phyloP scores from a whole-genome alignment of 768 basidiomycete species.

The Cubamyces sp. region DNA sequence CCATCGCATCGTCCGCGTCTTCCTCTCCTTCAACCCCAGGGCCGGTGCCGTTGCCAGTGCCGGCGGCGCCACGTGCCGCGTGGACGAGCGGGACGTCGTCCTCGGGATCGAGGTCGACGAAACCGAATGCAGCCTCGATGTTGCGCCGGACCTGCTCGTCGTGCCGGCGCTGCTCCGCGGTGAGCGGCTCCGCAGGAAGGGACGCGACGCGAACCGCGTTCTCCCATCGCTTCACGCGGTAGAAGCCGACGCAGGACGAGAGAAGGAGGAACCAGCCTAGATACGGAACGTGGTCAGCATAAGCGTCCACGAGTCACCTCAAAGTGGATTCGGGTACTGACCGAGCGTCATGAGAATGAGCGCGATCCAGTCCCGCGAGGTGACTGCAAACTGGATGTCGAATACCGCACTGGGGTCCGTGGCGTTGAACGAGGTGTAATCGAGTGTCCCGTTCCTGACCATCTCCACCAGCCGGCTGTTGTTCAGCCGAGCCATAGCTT shows the following conservation, averaged over 20 bases:
- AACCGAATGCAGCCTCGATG: constrained; percentile 55
- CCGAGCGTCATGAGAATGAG: constrained; percentile 92
- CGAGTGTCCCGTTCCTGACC: constrained; percentile 28
- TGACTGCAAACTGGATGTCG: constrained; percentile 37
- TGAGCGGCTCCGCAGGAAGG: constrained; percentile 37
- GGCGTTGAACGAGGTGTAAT: constrained; percentile 16
- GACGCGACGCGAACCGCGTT: constrained; percentile 57
- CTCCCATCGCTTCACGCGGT: constrained; percentile 88
- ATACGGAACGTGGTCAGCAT: background rate
- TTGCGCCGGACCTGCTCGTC: constrained; percentile 56
- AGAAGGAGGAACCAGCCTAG: constrained; percentile 91
- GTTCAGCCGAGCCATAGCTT: constrained; percentile 20
- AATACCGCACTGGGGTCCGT: constrained; percentile 21
- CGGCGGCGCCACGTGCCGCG: too few species aligned
- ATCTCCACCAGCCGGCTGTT: constrained; percentile 24
- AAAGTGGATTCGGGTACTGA: too few species aligned
- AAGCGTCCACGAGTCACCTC: too few species aligned
- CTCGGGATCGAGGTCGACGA: constrained; percentile 37
- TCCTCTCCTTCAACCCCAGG: background rate
- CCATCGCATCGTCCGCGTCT: background rate
- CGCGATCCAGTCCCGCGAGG: constrained; percentile 85
- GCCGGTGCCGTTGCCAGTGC: too few species aligned
- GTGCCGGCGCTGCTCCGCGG: constrained; percentile 52
- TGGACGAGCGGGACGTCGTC: constrained; percentile 33
- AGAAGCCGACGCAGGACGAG: constrained; percentile 79